Evolutionary conservation across 208 protist genomes (phyloP).

Genomic region (Trypanosoma congolense): DNA sequence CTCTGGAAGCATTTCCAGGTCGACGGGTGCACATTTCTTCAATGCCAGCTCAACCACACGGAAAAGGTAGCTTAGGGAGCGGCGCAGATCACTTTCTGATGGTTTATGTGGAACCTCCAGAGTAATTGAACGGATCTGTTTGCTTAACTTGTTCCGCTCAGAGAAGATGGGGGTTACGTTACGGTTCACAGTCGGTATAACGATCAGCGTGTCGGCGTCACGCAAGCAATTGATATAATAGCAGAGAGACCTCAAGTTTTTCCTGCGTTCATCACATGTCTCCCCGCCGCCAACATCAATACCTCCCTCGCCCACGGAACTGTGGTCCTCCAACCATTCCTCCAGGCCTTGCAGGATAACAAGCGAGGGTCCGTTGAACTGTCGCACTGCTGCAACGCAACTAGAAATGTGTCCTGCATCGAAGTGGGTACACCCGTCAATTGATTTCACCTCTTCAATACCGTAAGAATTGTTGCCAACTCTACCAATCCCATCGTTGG

Average conservation of each 20-base stretch:
- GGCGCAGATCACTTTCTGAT: slow-evolving; percentile 30
- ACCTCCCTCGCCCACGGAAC: slow-evolving; percentile 2
- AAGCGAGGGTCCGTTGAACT: slow-evolving; percentile 43
- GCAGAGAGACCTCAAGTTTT: slow-evolving; percentile 31
- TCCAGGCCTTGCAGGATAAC: slow-evolving; percentile 62
- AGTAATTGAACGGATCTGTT: slow-evolving; percentile 28
- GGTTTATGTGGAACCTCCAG: slow-evolving; percentile 25
- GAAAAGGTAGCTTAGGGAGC: slow-evolving; percentile 45
- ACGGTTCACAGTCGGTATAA: slow-evolving; percentile 34
- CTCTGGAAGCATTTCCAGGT: slow-evolving; percentile 12
- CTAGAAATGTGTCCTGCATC: slow-evolving; percentile 50
- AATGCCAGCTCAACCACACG: slow-evolving; percentile 46
- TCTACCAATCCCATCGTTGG: background rate
- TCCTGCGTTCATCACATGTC: slow-evolving; percentile 11
- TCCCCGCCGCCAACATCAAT: slow-evolving; percentile 11
- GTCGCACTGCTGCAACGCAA: slow-evolving; percentile 43
- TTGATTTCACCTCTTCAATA: background rate
- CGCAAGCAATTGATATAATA: slow-evolving; percentile 64
- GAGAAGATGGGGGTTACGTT: slow-evolving; percentile 25
- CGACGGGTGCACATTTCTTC: slow-evolving; percentile 11
- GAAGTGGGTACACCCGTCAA: slow-evolving; percentile 22
- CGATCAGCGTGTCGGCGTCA: slow-evolving; percentile 53
- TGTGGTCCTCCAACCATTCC: slow-evolving; percentile 46
- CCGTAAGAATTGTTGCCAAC: background rate
- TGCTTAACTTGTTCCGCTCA: slow-evolving; percentile 15